These are phyloP conservation scores for Bimuria novae-zelandiae DNA, from an alignment of 2,329 filamentous ascomycete species.

Conservation along the genomic window DNA sequence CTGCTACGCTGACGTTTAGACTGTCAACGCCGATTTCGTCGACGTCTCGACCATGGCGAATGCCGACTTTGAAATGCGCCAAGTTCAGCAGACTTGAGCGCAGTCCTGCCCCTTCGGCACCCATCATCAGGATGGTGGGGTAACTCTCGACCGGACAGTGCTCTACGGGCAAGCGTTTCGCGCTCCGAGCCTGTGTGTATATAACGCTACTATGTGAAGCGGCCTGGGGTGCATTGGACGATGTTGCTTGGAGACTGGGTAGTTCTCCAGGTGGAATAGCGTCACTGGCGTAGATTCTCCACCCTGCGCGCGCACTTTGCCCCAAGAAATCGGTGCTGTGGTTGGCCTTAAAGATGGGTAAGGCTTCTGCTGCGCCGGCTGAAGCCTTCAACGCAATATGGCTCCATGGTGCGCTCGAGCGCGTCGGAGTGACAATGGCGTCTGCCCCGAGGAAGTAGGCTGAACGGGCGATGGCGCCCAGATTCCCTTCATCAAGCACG, in stretches of 20 bases:
- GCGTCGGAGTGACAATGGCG: conserved; percentile 76
- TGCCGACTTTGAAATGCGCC: conserved; percentile 67
- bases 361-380: conserved; percentile 80
- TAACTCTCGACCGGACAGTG: conserved; percentile 44
- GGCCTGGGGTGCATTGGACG: neutral
- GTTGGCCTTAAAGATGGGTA: conserved; percentile 72
- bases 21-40: conserved; percentile 73
- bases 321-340: conserved; percentile 72
- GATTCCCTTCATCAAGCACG: conserved; percentile 84
- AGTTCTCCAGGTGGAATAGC: conserved; percentile 24
- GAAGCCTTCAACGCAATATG: conserved; percentile 84
- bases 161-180: conserved; percentile 21
- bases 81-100: conserved; percentile 49
- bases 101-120: conserved; percentile 39
- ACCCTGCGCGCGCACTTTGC: conserved; percentile 70
- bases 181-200: conserved; percentile 29
- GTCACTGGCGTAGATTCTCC: conserved; percentile 80
- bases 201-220: conserved; percentile 23
- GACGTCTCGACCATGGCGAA: conserved; percentile 58
- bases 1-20: conserved; percentile 90
- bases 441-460: conserved; percentile 90
- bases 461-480: conserved; percentile 86
- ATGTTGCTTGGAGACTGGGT: conserved; percentile 39
- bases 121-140: conserved; percentile 78
- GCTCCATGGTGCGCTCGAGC: conserved; percentile 72